These are phyloP conservation scores for Aureoboletus auriporus DNA, from an alignment of 768 basidiomycete genomes.

Conservation along the genomic window DNA sequence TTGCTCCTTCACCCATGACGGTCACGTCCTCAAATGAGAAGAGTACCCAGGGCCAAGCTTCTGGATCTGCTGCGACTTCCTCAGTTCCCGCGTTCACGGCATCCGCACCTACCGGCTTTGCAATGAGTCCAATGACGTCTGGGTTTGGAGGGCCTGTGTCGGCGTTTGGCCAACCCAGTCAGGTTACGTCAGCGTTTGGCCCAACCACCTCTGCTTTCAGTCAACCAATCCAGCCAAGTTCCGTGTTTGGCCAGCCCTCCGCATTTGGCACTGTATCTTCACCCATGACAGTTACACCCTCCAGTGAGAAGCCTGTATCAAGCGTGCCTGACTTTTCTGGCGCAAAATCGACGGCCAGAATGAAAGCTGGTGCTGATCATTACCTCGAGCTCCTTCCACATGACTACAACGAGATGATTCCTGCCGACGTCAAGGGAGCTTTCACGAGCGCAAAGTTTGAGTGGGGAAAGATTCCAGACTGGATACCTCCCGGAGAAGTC, in stretches of 20 bases:
- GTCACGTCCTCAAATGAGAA: too few species aligned
- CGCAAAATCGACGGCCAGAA: conserved; percentile 31
- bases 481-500: conserved; percentile 63
- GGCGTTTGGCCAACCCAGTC: conserved; percentile 32
- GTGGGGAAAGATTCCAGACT: conserved; percentile 70
- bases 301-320: conserved; percentile 16
- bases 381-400: conserved; percentile 54
- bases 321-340: conserved; percentile 32
- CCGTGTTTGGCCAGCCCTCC: conserved; percentile 31
- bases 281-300: conserved; percentile 23
- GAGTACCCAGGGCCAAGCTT: too few species aligned
- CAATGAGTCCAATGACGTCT: not conserved
- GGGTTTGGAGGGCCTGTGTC: conserved; percentile 31
- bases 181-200: conserved; percentile 34
- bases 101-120: too few species aligned
- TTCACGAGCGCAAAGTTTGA: conserved; percentile 58
- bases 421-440: conserved; percentile 45
- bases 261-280: conserved; percentile 14
- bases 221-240: conserved; percentile 25
- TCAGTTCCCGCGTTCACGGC: too few species aligned
- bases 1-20: too few species aligned
- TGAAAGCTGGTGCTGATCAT: conserved; percentile 45
- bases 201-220: too few species aligned
- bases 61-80: too few species aligned
- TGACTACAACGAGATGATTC: conserved; percentile 56